phyloP scores from a whole-genome alignment of 2,329 filamentous ascomycete genomes.

The Aspergillus sp. region DNA sequence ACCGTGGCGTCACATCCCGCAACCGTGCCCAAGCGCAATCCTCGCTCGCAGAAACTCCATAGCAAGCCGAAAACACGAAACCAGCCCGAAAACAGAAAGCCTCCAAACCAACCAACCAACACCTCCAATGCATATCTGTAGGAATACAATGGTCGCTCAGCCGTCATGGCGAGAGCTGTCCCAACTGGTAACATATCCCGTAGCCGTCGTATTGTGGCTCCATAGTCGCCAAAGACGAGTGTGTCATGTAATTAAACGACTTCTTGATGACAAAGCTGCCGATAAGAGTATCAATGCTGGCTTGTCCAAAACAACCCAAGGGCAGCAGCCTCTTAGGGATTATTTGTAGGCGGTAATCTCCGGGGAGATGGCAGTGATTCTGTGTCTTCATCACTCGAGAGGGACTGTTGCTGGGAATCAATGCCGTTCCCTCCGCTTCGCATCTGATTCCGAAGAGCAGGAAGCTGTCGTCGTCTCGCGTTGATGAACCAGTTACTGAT shows the following conservation, averaged over 20 bases:
- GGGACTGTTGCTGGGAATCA: constrained; percentile 24
- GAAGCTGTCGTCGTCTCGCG: constrained; percentile 39
- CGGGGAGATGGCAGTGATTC: constrained; percentile 21
- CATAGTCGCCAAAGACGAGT: not conserved
- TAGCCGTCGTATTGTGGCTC: not conserved
- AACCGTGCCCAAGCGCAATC: not conserved
- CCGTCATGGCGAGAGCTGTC: not conserved
- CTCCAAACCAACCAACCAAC: not conserved
- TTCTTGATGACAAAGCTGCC: too few species aligned
- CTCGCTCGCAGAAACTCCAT: not conserved
- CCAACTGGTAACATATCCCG: too few species aligned
- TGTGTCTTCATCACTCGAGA: constrained; percentile 26
- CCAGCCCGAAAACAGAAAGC: not conserved
- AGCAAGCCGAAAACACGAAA: not conserved
- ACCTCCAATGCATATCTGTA: not conserved
- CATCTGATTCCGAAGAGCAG: constrained; percentile 37
- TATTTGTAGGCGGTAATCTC: constrained; percentile 1
- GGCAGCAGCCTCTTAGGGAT: not conserved
- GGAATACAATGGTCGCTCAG: not conserved
- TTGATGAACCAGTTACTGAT: constrained; percentile 49
- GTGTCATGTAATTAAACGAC: too few species aligned
- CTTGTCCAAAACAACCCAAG: too few species aligned
- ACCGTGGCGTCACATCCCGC: too few species aligned
- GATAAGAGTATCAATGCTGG: too few species aligned
- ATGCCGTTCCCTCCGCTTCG: constrained; percentile 23